Conservation (phyloP, 331 rosid genomes). For the Dryas integrifolia region DNA sequence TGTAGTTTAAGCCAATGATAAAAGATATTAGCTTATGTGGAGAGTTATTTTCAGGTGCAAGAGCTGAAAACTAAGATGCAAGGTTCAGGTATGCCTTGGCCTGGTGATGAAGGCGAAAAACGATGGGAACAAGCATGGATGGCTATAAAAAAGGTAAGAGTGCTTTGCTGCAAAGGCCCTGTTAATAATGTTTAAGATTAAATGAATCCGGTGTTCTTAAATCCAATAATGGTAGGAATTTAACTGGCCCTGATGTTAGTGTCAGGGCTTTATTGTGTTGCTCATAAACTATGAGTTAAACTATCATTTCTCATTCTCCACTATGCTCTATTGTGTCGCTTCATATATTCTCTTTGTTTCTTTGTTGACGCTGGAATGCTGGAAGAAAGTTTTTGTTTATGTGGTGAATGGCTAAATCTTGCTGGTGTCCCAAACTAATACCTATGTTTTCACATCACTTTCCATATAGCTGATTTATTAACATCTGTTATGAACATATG, state of each 20-base stretch:
- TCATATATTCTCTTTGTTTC: not conserved
- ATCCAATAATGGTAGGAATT: conserved; percentile 9
- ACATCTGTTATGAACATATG: too few relatives aligned
- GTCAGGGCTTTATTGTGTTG: not conserved
- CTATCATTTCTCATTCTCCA: not conserved
- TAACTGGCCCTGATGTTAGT: not conserved
- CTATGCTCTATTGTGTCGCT: not conserved
- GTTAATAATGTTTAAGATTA: not conserved
- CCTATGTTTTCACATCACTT: not conserved
- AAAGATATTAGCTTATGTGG: conserved; percentile 28
- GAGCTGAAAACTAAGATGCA: conserved; percentile 79
- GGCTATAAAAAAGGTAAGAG: conserved; percentile 80
- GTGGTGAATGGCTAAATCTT: conserved; percentile 1
- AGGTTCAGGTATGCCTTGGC: conserved; percentile 99
- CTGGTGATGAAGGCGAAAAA: conserved; percentile 92
- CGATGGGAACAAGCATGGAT: conserved; percentile 93
- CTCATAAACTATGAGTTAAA: not conserved
- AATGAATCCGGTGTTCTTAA: not conserved
- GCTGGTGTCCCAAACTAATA: too few relatives aligned
- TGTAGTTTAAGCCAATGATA: conserved; percentile 18
- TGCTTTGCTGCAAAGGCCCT: conserved; percentile 21
- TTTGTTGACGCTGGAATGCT: not conserved
- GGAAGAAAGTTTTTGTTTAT: not conserved
- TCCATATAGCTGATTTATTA: not conserved
- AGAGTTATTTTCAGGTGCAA: conserved; percentile 56